Conservation (phyloP, 306 rosid species). For the Vigna reflexopilosa region DNA sequence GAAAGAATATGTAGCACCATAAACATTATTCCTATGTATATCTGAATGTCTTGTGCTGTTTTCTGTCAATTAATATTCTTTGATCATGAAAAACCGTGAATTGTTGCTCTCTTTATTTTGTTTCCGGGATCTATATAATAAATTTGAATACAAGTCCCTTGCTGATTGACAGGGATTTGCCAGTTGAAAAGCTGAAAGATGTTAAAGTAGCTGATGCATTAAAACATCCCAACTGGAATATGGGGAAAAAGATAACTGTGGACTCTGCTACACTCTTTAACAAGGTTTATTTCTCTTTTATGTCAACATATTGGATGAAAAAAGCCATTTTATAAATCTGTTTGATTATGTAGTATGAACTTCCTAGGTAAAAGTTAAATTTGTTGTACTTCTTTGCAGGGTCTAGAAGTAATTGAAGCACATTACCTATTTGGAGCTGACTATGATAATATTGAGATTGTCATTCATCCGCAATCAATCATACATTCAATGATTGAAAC, state of each 20-base stretch:
- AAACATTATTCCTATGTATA: slow-evolving; percentile 30
- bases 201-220: slow-evolving; percentile 98
- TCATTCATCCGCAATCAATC: slow-evolving; percentile 96
- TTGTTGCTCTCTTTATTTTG: slow-evolving; percentile 20
- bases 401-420: slow-evolving; percentile 98
- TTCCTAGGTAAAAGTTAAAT: slow-evolving; percentile 34
- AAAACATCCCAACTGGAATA: slow-evolving; percentile 99
- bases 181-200: slow-evolving; percentile 92
- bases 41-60: slow-evolving; percentile 24
- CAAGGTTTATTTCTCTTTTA: slow-evolving; percentile 62
- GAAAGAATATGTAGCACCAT: slow-evolving; percentile 24
- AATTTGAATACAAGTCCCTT: slow-evolving; percentile 13
- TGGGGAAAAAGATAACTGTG: slow-evolving; percentile 99
- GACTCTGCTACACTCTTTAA: slow-evolving; percentile 99
- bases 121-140: slow-evolving; percentile 20
- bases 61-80: slow-evolving; percentile 23
- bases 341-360: slow-evolving; percentile 22
- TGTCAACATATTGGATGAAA: slow-evolving; percentile 28
- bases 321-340: not conserved
- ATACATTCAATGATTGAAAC: slow-evolving; percentile 98
- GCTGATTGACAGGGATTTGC: slow-evolving; percentile 77
- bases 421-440: slow-evolving; percentile 97
- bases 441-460: slow-evolving; percentile 86
- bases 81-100: slow-evolving; percentile 3
- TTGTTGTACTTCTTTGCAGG: slow-evolving; percentile 59